A percentile compares a stretch with the other conserved stretches of the same genome.
These are phyloP conservation scores for Phytophthora agathidicida DNA, from an alignment of 352 stramenopile species.

Conservation along the genomic window DNA sequence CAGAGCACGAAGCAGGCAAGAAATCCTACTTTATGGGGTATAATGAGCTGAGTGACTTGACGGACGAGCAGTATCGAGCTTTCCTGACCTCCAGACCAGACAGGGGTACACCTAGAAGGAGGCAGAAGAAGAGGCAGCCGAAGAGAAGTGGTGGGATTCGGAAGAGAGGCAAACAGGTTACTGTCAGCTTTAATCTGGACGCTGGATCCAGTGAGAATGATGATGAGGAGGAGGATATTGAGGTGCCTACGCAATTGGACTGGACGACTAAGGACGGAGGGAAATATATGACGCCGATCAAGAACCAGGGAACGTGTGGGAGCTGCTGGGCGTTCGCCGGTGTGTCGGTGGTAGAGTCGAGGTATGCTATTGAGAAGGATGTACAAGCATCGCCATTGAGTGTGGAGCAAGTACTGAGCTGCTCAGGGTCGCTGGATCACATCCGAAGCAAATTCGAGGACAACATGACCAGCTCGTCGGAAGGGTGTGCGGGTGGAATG, in stretches of 20 bases:
- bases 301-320: conserved; percentile 93
- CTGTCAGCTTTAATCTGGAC: conserved; percentile 30
- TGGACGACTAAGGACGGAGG: conserved; percentile 74
- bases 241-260: conserved; percentile 58
- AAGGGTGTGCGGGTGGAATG: conserved; percentile 89
- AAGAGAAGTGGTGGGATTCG: conserved; percentile 1
- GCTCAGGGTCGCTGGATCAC: conserved; percentile 72
- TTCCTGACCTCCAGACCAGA: conserved; percentile 64
- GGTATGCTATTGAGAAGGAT: conserved; percentile 81
- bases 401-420: conserved; percentile 87
- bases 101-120: conserved; percentile 14
- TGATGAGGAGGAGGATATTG: conserved; percentile 17
- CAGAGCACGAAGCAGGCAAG: conserved; percentile 39
- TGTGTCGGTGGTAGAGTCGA: conserved; percentile 74
- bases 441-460: conserved; percentile 72
- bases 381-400: conserved; percentile 67
- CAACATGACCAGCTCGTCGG: conserved; percentile 79
- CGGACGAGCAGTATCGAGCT: conserved; percentile 60
- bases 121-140: conserved; percentile 20
- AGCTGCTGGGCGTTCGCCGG: conserved; percentile 93
- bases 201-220: conserved; percentile 20
- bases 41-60: conserved; percentile 76
- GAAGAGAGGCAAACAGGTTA: conserved; percentile 24
- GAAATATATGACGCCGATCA: conserved; percentile 90
- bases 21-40: conserved; percentile 62